Evolutionary conservation across 257 asterid genomes (phyloP).

Genomic region (Buddleja alternifolia): DNA sequence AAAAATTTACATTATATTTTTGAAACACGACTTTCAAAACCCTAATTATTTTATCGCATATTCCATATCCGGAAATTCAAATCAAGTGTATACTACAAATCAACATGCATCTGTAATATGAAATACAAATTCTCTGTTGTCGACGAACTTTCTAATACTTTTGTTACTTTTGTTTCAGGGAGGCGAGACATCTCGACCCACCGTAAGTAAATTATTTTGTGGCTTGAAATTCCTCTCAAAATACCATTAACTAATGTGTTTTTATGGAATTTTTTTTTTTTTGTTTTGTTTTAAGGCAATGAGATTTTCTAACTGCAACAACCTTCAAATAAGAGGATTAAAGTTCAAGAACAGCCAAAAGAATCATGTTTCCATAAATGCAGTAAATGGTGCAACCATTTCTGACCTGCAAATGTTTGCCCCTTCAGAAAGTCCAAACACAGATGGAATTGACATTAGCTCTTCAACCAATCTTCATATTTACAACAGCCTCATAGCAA

Average conservation of each 20-base stretch:
- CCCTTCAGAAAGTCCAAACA: slow-evolving; percentile 52
- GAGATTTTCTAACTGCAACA: slow-evolving; percentile 44
- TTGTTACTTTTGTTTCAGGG: slow-evolving; percentile 27
- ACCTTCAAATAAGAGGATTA: slow-evolving; percentile 42
- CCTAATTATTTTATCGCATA: too few relatives aligned
- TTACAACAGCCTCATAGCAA: slow-evolving; percentile 34
- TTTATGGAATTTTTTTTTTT: neutral
- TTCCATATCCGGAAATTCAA: too few relatives aligned
- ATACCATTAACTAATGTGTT: too few relatives aligned
- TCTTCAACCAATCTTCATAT: slow-evolving; percentile 36
- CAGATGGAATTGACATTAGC: slow-evolving; percentile 61
- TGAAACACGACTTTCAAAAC: too few relatives aligned
- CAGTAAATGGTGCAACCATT: slow-evolving; percentile 33
- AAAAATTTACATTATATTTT: too few relatives aligned
- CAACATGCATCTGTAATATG: too few relatives aligned
- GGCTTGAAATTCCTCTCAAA: neutral
- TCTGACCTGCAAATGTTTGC: slow-evolving; percentile 41
- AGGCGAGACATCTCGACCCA: slow-evolving; percentile 14
- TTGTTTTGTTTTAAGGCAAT: slow-evolving; percentile 51
- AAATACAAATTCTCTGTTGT: neutral
- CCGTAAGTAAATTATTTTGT: slow-evolving; percentile 34
- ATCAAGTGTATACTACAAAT: too few relatives aligned
- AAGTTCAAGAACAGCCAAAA: slow-evolving; percentile 47
- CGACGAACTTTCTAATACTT: slow-evolving; percentile 17
- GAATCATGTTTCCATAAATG: slow-evolving; percentile 45